Evolutionary conservation across 257 asterid genomes (phyloP).

Genomic region (Cruciata laevipes): DNA sequence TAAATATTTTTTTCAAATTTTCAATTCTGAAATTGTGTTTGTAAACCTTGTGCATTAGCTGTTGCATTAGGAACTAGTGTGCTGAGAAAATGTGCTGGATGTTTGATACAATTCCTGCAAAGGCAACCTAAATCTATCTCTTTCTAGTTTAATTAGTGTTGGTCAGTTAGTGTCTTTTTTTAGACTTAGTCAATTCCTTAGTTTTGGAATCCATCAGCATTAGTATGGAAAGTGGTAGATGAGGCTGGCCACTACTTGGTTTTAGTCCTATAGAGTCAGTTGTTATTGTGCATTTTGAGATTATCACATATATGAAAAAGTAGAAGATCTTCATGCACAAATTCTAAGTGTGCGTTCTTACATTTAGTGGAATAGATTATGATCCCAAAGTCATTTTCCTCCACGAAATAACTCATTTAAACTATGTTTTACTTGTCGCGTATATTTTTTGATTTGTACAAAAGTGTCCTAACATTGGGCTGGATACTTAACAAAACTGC

Average conservation of each 20-base stretch:
- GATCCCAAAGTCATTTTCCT: background rate
- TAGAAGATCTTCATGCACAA: too few species aligned
- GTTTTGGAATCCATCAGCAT: too few species aligned
- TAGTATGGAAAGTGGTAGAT: too few species aligned
- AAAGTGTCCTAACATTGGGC: background rate
- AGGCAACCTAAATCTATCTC: too few species aligned
- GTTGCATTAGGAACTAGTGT: background rate
- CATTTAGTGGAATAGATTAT: background rate
- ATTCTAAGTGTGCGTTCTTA: too few species aligned
- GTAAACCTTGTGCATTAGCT: background rate
- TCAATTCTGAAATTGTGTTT: background rate
- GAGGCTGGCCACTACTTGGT: too few species aligned
- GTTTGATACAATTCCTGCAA: background rate
- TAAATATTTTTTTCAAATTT: background rate
- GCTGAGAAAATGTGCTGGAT: background rate
- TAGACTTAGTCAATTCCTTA: too few species aligned
- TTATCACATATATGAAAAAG: too few species aligned
- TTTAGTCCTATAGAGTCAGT: too few species aligned
- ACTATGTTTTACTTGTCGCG: background rate
- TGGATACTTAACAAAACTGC: conserved; percentile 10
- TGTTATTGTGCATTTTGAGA: too few species aligned
- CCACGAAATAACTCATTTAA: background rate
- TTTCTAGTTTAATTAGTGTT: too few species aligned
- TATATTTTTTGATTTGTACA: background rate
- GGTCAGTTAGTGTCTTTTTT: too few species aligned